Evolutionary conservation across 805 yeast genomes (phyloP).

Genomic region (Zygoascus ofunaensis): DNA sequence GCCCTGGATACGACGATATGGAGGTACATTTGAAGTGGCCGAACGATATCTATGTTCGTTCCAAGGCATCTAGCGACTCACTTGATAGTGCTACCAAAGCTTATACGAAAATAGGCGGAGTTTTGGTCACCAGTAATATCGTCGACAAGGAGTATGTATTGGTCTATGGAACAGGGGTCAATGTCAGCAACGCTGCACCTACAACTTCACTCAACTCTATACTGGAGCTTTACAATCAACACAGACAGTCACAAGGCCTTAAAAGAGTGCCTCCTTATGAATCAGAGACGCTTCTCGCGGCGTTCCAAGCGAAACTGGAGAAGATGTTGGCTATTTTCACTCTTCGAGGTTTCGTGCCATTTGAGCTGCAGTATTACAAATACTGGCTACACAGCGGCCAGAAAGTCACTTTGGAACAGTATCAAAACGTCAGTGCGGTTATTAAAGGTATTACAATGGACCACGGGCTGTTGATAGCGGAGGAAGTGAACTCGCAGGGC

Average conservation of each 20-base stretch:
- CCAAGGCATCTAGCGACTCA: conserved; percentile 16
- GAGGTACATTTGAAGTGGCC: conserved; percentile 95
- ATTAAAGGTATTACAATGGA: conserved; percentile 77
- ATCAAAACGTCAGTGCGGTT: conserved; percentile 44
- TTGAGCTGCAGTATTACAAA: conserved; percentile 62
- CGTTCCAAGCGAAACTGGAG: conserved; percentile 56
- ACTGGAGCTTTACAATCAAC: conserved; percentile 49
- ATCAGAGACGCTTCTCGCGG: conserved; percentile 51
- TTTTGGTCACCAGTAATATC: conserved; percentile 70
- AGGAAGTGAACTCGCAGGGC: conserved; percentile 45
- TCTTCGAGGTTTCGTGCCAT: conserved; percentile 55
- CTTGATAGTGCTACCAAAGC: conserved; percentile 11
- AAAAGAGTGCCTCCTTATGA: conserved; percentile 38
- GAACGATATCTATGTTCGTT: conserved; percentile 70
- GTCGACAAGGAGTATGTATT: conserved; percentile 50
- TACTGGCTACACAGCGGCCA: conserved; percentile 83
- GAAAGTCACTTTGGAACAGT: conserved; percentile 55
- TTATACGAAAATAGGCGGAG: conserved; percentile 73
- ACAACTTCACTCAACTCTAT: conserved; percentile 79
- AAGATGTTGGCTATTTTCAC: conserved; percentile 44
- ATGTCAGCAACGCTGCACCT: conserved; percentile 78
- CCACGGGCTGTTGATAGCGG: conserved; percentile 74
- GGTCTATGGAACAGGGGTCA: conserved; percentile 82
- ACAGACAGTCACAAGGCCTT: conserved; percentile 37
- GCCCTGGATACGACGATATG: conserved; percentile 57